Percentiles rank a stretch among this genome's conserved stretches.
Conservation (phyloP, 352 stramenopile species). For the Stramenopiles sp. region DNA sequence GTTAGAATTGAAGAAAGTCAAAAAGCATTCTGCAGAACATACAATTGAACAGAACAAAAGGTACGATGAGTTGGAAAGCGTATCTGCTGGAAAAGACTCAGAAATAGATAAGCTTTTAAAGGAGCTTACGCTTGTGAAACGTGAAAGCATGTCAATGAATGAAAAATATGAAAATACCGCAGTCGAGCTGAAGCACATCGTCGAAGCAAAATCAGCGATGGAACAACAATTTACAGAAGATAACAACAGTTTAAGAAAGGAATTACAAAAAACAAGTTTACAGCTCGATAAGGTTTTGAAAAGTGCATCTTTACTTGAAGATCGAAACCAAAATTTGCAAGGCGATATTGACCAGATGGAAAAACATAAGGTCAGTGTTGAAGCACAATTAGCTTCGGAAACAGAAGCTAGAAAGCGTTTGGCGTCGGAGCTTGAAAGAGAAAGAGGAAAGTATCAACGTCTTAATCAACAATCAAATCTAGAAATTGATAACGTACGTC, state of each 20-base stretch:
- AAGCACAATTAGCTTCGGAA: background rate
- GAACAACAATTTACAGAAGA: background rate
- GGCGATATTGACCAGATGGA: background rate
- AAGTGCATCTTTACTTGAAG: background rate
- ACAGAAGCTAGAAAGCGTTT: background rate
- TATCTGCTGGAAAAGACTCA: background rate
- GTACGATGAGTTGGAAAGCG: background rate
- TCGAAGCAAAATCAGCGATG: too few relatives aligned
- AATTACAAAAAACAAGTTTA: background rate
- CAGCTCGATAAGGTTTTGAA: background rate
- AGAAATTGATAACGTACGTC: background rate
- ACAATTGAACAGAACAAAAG: background rate
- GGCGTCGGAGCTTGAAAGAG: background rate
- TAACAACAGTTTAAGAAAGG: background rate
- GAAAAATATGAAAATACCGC: background rate
- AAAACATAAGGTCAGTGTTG: background rate
- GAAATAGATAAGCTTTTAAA: background rate
- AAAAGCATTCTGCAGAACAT: background rate
- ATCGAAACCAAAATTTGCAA: background rate
- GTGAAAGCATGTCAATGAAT: background rate
- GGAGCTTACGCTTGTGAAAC: background rate
- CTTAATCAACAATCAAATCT: background rate
- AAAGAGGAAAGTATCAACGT: background rate
- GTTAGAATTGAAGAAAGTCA: background rate
- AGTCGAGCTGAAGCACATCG: background rate